A percentile compares a stretch with the other conserved stretches of the same genome.
phyloP scores from a whole-genome alignment of 2,329 filamentous ascomycete species.

The Colletotrichum gloeosporioides region DNA sequence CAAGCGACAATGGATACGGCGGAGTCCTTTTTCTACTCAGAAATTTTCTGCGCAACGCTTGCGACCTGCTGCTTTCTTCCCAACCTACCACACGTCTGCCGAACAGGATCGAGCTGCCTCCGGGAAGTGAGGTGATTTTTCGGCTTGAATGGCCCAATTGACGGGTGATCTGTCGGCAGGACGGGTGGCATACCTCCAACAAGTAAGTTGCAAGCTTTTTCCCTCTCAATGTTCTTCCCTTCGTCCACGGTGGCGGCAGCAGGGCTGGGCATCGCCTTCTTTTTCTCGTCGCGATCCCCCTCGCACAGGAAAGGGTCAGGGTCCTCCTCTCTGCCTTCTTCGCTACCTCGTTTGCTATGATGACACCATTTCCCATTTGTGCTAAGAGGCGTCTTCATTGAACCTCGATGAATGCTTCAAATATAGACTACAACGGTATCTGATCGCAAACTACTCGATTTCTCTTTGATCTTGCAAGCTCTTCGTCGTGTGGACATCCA shows the following conservation, averaged over 20 bases:
- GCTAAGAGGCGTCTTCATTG: slow-evolving; percentile 66
- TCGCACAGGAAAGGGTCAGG: background rate
- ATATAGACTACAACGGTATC: slow-evolving; percentile 98
- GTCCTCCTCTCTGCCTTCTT: slow-evolving; percentile 23
- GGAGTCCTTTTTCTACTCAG: slow-evolving; percentile 14
- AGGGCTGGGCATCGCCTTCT: background rate
- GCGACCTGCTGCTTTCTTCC: background rate
- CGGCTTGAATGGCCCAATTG: slow-evolving; percentile 25
- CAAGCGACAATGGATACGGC: slow-evolving; percentile 14
- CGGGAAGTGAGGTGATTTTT: slow-evolving; percentile 13
- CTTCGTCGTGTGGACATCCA: background rate
- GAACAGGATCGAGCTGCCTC: slow-evolving; percentile 11
- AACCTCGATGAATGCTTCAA: slow-evolving; percentile 67
- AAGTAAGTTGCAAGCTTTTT: slow-evolving; percentile 24
- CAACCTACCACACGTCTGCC: slow-evolving; percentile 19
- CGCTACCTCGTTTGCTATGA: slow-evolving; percentile 49
- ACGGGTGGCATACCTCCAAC: slow-evolving; percentile 24
- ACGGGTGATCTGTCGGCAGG: slow-evolving; percentile 20
- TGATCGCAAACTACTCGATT: slow-evolving; percentile 58
- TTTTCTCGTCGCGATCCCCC: background rate
- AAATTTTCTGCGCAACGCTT: slow-evolving; percentile 13
- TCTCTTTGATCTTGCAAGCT: background rate
- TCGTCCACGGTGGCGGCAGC: background rate
- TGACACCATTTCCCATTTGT: slow-evolving; percentile 61
- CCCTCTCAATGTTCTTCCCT: background rate